A percentile compares a stretch with the other conserved stretches of the same genome.
Conservation (phyloP, 2,329 filamentous ascomycete genomes). For the Fusarium pseudoanthophilum region DNA sequence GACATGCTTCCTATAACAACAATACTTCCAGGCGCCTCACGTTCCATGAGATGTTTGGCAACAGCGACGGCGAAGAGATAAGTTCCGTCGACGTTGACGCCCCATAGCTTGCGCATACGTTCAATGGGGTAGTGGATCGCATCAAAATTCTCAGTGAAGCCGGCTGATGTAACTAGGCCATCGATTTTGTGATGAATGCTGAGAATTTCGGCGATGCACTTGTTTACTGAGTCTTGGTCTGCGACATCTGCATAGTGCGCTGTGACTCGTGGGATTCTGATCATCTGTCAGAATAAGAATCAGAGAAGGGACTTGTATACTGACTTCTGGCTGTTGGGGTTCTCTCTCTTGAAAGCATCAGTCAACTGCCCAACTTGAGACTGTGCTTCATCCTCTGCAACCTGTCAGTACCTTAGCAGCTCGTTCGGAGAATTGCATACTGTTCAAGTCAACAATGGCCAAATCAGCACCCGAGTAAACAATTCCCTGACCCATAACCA, state of each 20-base stretch:
- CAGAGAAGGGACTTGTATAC: slow-evolving; percentile 4
- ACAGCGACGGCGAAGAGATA: slow-evolving; percentile 87
- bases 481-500: slow-evolving; percentile 93
- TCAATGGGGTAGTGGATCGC: slow-evolving; percentile 90
- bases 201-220: slow-evolving; percentile 71
- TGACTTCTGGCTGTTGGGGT: slow-evolving; percentile 76
- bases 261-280: slow-evolving; percentile 80
- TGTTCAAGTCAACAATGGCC: slow-evolving; percentile 93
- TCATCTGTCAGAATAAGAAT: neutral
- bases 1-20: slow-evolving; percentile 97
- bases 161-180: slow-evolving; percentile 92
- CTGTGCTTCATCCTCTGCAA: slow-evolving; percentile 80
- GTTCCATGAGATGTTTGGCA: slow-evolving; percentile 87
- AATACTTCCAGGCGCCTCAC: slow-evolving; percentile 81
- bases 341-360: slow-evolving; percentile 79
- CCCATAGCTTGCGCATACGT: slow-evolving; percentile 91
- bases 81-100: slow-evolving; percentile 90
- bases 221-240: slow-evolving; percentile 79
- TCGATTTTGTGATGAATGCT: slow-evolving; percentile 80
- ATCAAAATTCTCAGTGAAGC: slow-evolving; percentile 95
- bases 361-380: slow-evolving; percentile 79
- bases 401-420: slow-evolving; percentile 1
- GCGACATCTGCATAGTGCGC: slow-evolving; percentile 91
- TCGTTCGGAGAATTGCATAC: slow-evolving; percentile 59
- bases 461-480: slow-evolving; percentile 88